These are phyloP conservation scores for Neocucurbitaria cava DNA, from an alignment of 2,329 filamentous ascomycete species.

Conservation along the genomic window DNA sequence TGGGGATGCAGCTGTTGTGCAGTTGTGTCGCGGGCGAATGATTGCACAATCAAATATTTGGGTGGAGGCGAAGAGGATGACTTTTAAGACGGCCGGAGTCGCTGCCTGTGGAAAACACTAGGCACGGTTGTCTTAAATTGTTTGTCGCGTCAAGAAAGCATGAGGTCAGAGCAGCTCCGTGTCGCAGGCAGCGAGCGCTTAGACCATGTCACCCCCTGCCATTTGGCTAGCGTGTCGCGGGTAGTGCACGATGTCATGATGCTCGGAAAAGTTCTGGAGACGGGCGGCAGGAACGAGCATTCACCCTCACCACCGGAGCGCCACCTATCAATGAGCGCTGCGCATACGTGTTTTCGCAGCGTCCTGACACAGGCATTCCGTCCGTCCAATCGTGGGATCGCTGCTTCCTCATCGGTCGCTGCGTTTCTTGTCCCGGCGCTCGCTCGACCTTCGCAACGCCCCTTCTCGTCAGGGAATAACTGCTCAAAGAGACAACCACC, in stretches of 20 bases:
- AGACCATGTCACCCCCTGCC: constrained; percentile 6
- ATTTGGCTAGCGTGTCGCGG: constrained; percentile 13
- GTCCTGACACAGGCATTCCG: constrained; percentile 47
- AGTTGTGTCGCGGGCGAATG: constrained; percentile 3
- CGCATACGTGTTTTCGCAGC: constrained; percentile 47
- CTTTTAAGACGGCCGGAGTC: background rate
- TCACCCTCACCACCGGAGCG: constrained; percentile 20
- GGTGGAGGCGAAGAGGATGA: background rate
- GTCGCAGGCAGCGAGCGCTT: constrained; percentile 15
- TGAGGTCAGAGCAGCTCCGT: constrained; percentile 15
- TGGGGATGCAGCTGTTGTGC: background rate
- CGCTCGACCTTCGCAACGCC: constrained; percentile 26
- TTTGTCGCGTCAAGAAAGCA: constrained; percentile 12
- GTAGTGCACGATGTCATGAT: constrained; percentile 26
- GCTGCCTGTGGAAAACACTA: constrained; percentile 1
- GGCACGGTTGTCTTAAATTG: constrained; percentile 12
- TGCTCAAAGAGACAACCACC: constrained; percentile 13
- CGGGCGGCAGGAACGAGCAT: constrained; percentile 18
- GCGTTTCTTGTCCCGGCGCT: constrained; percentile 46
- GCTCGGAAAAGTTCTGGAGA: constrained; percentile 34
- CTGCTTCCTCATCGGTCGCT: constrained; percentile 33
- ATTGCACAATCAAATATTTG: constrained; percentile 6
- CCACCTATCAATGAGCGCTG: constrained; percentile 46
- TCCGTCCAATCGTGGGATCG: constrained; percentile 25
- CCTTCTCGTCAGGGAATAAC: constrained; percentile 34